A percentile compares a stretch with the other conserved stretches of the same genome.
Evolutionary conservation across 257 asterid genomes (phyloP).

Genomic region (Capsicum rhomboideum): DNA sequence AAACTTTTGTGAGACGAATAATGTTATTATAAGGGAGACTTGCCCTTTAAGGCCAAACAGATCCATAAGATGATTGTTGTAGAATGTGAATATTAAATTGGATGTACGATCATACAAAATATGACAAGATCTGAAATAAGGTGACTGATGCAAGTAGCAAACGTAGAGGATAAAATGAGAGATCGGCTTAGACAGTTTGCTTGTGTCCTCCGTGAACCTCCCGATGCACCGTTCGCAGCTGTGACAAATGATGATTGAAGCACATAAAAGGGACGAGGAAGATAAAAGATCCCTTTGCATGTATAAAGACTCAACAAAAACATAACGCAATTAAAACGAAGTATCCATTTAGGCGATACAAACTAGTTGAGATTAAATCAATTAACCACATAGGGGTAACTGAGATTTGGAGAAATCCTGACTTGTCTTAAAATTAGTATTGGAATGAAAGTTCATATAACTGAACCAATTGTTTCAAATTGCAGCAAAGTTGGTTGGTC

Average conservation of each 20-base stretch:
- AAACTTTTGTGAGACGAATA: neutral
- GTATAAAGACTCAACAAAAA: neutral
- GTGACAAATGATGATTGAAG: neutral
- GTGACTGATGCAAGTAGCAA: neutral
- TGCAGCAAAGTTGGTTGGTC: neutral
- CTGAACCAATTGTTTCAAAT: neutral
- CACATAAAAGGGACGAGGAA: neutral
- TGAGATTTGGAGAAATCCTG: neutral
- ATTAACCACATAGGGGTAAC: neutral
- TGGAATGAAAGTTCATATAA: neutral
- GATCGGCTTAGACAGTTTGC: neutral
- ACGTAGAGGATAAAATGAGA: neutral
- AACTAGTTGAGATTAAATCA: neutral
- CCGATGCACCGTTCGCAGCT: neutral
- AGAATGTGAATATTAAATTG: neutral
- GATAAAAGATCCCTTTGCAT: neutral
- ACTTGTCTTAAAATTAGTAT: neutral
- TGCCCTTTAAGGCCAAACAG: neutral
- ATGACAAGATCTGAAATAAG: neutral
- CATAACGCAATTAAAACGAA: neutral
- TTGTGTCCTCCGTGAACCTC: neutral
- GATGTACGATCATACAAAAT: neutral
- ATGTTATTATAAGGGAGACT: neutral
- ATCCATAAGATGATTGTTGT: neutral
- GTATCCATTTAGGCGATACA: neutral